Base-by-base conservation (phyloP, 176 grass and related monocot genomes). In the Canna indica region DNA sequence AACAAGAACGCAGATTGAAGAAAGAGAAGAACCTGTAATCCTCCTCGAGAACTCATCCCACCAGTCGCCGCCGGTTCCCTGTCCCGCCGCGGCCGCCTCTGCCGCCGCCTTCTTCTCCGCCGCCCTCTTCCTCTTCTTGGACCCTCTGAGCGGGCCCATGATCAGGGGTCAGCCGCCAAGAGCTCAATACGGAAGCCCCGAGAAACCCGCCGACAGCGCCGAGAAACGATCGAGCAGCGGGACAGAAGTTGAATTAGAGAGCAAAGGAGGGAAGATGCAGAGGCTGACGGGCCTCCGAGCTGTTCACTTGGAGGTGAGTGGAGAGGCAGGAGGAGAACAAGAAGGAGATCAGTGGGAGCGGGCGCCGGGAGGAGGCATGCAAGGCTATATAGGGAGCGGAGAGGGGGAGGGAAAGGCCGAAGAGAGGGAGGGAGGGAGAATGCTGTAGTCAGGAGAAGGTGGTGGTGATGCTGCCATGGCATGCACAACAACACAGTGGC, bases 41-140 rank as follows among this genome's bases (percentile, higher is more conserved):
- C 58, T 60, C 7, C 9, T 60, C 12, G 58, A 60, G 58, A 60
- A 60, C 20, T 60, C 58, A n/a, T 60, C 58, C 58, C 58, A 60
- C 58, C 58, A 60, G 27, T 60, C 58, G 27, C 58, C 58, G 24
- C 5, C n/a, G 22, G 15, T 54, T 24, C n/a, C 50, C 58, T 60
- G n/a, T 11, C 58, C 58, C 58, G 24, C 58, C 26, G 27, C 58
- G 3, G 58, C 27, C 58, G 50, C 17, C 50, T 18, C 50, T 25
- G 50, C 50, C 50, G 50, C 17, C 22, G 50, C 50, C 20, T 54
- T 54, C 50, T 54, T 54, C 50, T 25, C 41, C 50, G 17, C 58
- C 27, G 27, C 58, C 58, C 58, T 60, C 58, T 60, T 60, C 58
- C 58, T 28, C 58, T 60, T 60, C 58, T 60, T 60, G 58, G 27